Evolutionary conservation across 2,329 filamentous ascomycete genomes (phyloP).

Genomic region (Colletotrichum tofieldiae): DNA sequence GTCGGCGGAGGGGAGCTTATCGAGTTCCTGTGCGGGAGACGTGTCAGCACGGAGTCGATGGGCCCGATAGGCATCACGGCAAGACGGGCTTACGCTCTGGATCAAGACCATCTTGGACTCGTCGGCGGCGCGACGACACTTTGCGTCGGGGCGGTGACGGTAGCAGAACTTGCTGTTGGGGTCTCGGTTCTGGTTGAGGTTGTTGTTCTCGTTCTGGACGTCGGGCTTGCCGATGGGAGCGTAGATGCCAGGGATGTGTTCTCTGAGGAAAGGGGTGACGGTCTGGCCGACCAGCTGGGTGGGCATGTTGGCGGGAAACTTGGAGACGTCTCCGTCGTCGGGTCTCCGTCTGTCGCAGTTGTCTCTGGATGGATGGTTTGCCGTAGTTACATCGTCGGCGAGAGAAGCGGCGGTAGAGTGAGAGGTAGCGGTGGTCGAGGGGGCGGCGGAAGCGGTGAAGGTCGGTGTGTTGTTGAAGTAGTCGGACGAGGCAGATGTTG

Average conservation of each 20-base stretch:
- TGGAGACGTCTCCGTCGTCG: constrained; percentile 64
- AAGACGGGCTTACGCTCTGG: constrained; percentile 77
- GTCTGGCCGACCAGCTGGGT: constrained; percentile 81
- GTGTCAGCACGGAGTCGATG: constrained; percentile 47
- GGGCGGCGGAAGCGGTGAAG: constrained; percentile 25
- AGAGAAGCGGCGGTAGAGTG: constrained; percentile 5
- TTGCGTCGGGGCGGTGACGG: constrained; percentile 92
- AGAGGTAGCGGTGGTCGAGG: constrained; percentile 3
- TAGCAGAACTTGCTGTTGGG: constrained; percentile 95
- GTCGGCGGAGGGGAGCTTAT: constrained; percentile 85
- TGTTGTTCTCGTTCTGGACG: constrained; percentile 57
- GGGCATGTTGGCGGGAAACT: constrained; percentile 69
- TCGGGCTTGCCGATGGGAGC: constrained; percentile 79
- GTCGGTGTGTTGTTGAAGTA: constrained; percentile 41
- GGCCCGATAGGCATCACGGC: constrained; percentile 2
- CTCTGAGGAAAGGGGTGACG: constrained; percentile 88
- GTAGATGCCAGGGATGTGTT: constrained; percentile 92
- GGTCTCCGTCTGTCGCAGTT: constrained; percentile 68
- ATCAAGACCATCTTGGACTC: constrained; percentile 97
- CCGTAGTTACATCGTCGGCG: constrained; percentile 37
- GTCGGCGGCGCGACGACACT: constrained; percentile 93
- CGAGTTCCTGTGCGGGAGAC: constrained; percentile 75
- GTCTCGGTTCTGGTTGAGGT: constrained; percentile 52
- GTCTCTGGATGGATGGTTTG: constrained; percentile 49
- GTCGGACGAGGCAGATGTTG: constrained; percentile 18